phyloP scores from a whole-genome alignment of 2,329 filamentous ascomycete species.

The Epichloe uncinata region DNA sequence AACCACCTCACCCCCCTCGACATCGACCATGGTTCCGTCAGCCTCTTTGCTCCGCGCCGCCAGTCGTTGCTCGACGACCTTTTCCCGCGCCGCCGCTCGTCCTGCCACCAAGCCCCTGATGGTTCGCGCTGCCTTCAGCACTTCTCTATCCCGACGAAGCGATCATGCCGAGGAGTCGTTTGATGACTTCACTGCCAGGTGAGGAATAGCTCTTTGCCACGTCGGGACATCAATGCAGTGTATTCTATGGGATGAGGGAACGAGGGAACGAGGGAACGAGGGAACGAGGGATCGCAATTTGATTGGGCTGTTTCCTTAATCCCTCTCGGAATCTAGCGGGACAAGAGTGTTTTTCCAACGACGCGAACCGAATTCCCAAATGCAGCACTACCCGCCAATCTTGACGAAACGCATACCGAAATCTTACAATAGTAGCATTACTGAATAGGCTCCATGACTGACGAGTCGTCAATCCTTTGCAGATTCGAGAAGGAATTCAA shows the following conservation, averaged over 20 bases:
- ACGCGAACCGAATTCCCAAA: not conserved
- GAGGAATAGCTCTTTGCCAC: constrained; percentile 24
- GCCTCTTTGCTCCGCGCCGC: constrained; percentile 57
- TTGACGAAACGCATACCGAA: not conserved
- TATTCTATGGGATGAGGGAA: not conserved
- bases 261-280: no score
- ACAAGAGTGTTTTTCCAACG: not conserved
- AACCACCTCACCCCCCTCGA: constrained; percentile 5
- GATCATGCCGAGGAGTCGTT: constrained; percentile 90
- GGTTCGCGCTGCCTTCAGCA: constrained; percentile 50
- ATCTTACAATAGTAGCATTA: not conserved
- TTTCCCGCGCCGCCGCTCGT: constrained; percentile 51
- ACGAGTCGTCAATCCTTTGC: constrained; percentile 9
- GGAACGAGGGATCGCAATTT: not conserved
- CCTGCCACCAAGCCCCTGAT: constrained; percentile 41
- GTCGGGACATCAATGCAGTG: not conserved
- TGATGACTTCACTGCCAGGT: constrained; percentile 98
- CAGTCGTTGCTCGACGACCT: constrained; percentile 50
- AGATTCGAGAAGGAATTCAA: constrained; percentile 99
- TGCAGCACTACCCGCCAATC: not conserved
- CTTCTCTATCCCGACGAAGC: constrained; percentile 39
- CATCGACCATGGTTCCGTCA: constrained; percentile 43
- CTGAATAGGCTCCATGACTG: constrained; percentile 15
- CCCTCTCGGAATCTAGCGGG: not conserved
- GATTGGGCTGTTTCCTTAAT: not conserved